These are phyloP conservation scores for Starmerella stigmatis DNA, from an alignment of 805 yeast species.

Conservation along the genomic window DNA sequence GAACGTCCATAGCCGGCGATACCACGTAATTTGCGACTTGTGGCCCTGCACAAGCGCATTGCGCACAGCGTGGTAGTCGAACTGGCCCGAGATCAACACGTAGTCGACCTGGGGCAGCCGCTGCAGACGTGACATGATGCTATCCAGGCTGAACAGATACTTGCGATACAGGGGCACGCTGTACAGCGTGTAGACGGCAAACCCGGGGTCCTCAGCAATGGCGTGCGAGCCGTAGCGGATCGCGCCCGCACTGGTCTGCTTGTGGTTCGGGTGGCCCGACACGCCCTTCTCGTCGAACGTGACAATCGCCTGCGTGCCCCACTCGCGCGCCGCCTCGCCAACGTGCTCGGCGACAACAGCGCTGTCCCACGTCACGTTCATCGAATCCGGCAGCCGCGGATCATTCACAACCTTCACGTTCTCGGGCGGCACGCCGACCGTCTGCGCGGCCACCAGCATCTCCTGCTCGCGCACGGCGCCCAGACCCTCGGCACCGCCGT, in stretches of 20 bases:
- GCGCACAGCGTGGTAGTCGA: constrained; percentile 32
- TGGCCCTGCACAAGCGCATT: constrained; percentile 78
- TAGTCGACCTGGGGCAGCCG: constrained; percentile 13
- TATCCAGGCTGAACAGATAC: constrained; percentile 31
- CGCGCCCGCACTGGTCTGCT: constrained; percentile 26
- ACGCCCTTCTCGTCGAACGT: constrained; percentile 81
- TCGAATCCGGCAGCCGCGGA: constrained; percentile 52
- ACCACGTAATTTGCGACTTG: constrained; percentile 89
- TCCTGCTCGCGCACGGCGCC: constrained; percentile 58
- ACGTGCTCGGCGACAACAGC: constrained; percentile 36
- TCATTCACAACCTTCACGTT: constrained; percentile 41
- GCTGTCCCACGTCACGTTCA: constrained; percentile 54
- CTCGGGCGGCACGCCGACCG: constrained; percentile 39
- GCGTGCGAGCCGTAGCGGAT: constrained; percentile 8
- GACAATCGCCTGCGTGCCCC: constrained; percentile 37
- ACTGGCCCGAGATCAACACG: constrained; percentile 18
- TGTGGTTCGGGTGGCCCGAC: constrained; percentile 82
- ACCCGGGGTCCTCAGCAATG: constrained; percentile 9
- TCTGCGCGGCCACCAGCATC: constrained; percentile 42
- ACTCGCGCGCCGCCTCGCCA: constrained; percentile 24
- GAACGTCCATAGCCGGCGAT: constrained; percentile 76
- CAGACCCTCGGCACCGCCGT: constrained; percentile 65
- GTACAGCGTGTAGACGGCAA: constrained; percentile 27
- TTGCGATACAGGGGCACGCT: constrained; percentile 32
- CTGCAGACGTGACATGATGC: constrained; percentile 24